phyloP scores from a whole-genome alignment of 305 asterid genomes.

The Fraxinus nigra region DNA sequence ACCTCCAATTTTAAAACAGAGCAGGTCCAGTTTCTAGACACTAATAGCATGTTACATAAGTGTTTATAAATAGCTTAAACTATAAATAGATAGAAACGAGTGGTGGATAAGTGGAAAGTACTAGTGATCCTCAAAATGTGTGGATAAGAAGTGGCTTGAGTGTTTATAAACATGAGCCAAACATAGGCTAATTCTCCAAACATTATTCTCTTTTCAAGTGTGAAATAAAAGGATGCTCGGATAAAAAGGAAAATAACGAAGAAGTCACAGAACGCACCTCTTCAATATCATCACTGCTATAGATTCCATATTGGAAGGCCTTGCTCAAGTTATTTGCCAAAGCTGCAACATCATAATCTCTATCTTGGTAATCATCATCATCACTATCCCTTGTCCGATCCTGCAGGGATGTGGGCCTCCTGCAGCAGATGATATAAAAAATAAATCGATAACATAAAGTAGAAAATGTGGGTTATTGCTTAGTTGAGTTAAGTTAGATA shows the following conservation, averaged over 20 bases:
- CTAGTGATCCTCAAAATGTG: conserved; percentile 66
- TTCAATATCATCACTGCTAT: conserved; percentile 63
- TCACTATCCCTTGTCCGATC: conserved; percentile 90
- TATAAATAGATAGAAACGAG: conserved; percentile 22
- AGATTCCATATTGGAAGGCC: conserved; percentile 89
- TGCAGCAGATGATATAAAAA: conserved; percentile 37
- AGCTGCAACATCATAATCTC: conserved; percentile 97
- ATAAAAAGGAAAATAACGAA: neutral
- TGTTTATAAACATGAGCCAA: neutral
- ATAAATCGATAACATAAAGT: neutral
- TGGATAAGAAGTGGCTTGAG: conserved; percentile 3
- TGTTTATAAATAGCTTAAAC: neutral
- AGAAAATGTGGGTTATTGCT: neutral
- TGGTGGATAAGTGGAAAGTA: conserved; percentile 26
- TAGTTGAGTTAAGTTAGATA: neutral
- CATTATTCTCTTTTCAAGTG: neutral
- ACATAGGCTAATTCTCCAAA: neutral
- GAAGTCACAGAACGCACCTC: conserved; percentile 48
- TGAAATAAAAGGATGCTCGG: neutral
- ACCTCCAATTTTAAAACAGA: neutral
- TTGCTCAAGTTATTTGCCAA: conserved; percentile 94
- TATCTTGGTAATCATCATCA: conserved; percentile 96
- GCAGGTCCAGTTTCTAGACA: neutral
- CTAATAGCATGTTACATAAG: neutral
- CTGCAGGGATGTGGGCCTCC: conserved; percentile 88